Conservation (phyloP, 257 asterid genomes). For the Solanum chmielewskii region DNA sequence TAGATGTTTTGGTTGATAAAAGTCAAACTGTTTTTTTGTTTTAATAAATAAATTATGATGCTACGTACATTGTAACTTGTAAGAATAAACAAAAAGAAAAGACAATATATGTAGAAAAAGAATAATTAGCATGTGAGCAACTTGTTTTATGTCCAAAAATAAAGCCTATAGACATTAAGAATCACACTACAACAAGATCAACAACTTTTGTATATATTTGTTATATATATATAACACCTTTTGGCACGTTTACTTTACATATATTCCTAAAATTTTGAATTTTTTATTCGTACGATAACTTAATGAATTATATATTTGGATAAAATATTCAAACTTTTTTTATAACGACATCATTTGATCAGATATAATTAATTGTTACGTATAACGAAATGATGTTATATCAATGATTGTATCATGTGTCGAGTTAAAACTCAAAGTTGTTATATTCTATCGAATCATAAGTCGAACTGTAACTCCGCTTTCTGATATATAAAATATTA, state of each 20-base stretch:
- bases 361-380: background rate
- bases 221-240: background rate
- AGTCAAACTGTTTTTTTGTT: background rate
- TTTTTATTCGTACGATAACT: background rate
- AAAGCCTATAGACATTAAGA: background rate
- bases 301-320: background rate
- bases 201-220: background rate
- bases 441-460: background rate
- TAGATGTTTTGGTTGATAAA: background rate
- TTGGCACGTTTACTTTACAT: background rate
- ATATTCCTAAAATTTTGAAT: background rate
- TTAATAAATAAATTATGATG: background rate
- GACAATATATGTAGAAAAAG: background rate
- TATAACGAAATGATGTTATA: background rate
- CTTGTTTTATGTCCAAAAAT: background rate
- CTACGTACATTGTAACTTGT: background rate
- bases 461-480: background rate
- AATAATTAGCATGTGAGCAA: background rate
- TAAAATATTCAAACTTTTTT: background rate
- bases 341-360: too few species aligned
- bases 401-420: background rate
- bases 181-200: background rate
- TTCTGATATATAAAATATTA: background rate
- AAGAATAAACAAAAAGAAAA: background rate
- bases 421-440: background rate